Evolutionary conservation across 1,139 yeast genomes (phyloP), one percentile per base, ranked within the genome.

Genomic region (Spencermartinsiella ligniputridi): DNA sequence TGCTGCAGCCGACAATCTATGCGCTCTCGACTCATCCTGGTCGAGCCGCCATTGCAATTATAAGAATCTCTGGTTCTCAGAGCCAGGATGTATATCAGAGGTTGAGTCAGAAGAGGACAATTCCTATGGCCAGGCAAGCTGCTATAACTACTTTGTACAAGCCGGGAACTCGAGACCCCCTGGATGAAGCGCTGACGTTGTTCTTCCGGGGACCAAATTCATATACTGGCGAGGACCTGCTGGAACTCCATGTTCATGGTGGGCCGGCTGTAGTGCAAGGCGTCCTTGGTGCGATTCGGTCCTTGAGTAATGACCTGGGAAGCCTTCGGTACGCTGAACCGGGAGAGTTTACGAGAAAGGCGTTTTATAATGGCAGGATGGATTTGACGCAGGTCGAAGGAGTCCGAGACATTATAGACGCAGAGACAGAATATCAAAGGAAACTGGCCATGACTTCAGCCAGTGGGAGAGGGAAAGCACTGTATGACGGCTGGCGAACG

Each of bases 181-280:
- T 92, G 3, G 99, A 92, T 63, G 84, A 85, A 52, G 87, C 96
- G 0, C 63, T 92, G 18, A 72, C 85, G 0, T 56, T 89, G 1
- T 83, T 68, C 56, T 89, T 90, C 64, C 63, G 76, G 18, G 77
- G 76, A 1, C 97, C 97, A 0, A 69, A 71, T n/a, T 83, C 96
- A 0, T 94, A 83, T 57, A 92, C 97, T 0, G 98, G 98, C 0
- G 97, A 92, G 63, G 97, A 92, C 56, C 57, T 84, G 25, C 67
- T 90, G 12, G 99, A 92, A 57, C 63, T 92, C 16, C 97, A 92
- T 60, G 64, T 87, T 1, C 99, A 92, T 63, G 99, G 99, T 2
- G 97, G 98, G 5, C 79, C 76, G 11, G 97, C 97, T 0, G 88
- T 92, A 1, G 76, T 87, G 1, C 72, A 74, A 43, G 75, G 89